Base-by-base conservation (phyloP, 768 basidiomycete genomes). In the Tulasnella sp. region DNA sequence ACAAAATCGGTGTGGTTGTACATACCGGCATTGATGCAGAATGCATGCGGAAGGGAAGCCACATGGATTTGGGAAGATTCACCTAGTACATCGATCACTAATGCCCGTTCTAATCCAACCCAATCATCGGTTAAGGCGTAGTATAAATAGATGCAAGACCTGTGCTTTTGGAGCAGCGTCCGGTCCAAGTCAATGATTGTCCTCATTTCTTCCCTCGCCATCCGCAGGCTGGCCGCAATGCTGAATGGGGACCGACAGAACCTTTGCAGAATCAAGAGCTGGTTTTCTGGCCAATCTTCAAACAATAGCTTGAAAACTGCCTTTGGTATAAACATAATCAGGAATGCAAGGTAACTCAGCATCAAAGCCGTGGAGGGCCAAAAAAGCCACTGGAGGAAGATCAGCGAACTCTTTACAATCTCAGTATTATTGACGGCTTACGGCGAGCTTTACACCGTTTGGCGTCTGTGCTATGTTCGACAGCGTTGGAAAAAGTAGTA, bases 401-500 rank as follows among this genome's bases (percentile, higher is more conserved):
- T 45, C 29, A 16, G 29, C 27, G 16, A 33, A 29, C 35, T 47
- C 29, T 40, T 42, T 9, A 8, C 24, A 41, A 35, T 16, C 35
- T 16, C 13, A 24, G 46, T 35, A 20, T 33, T 31, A 19, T 19
- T 24, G 22, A 20, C 25, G 37, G 69, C 78, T 59, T 57, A 83
- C 81, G 42, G 72, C 75, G 22, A 86, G 62, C 16, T 55, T 64
- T 32, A 64, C 67, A 1, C 82, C 85, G 57, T 82, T 83, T 2
- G 81, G 81, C 0, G 81, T 79, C 12, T 66, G 58, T 2, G 67
- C 72, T 24, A 91, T 79, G 59, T 79, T 65, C 2, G 72, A 72
- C 29, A 86, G 67, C 0, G 83, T 77, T 0, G 85, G 86, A 63
- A 81, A 84, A 6, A 91, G 68, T 48, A 86, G 60, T 55, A 82